Evolutionary conservation across 2,329 filamentous ascomycete genomes (phyloP).

Genomic region (Pseudopithomyces chartarum): DNA sequence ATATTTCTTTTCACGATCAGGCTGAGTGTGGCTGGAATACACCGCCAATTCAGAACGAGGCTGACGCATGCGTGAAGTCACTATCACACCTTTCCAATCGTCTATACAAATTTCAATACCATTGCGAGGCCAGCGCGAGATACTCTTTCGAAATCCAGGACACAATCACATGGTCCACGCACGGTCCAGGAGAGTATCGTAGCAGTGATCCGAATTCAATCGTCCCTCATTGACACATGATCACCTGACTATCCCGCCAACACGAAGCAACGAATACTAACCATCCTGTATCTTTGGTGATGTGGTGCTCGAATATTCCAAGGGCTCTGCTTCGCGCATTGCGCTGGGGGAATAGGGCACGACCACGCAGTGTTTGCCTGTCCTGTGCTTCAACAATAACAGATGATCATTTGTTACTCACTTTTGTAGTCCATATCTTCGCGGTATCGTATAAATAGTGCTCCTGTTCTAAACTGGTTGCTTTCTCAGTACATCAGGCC

Average conservation of each 20-base stretch:
- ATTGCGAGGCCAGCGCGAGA: not conserved
- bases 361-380: not conserved
- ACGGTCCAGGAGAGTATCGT: not conserved
- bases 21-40: not conserved
- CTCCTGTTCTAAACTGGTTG: not conserved
- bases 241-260: not conserved
- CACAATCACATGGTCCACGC: not conserved
- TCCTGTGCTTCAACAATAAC: not conserved
- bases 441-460: no score
- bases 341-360: constrained; percentile 6
- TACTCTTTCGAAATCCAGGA: not conserved
- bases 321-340: constrained; percentile 1
- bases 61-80: no score
- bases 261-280: constrained; percentile 3
- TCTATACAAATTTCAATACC: not conserved
- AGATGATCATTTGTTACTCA: not conserved
- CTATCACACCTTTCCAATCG: no score
- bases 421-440: no score
- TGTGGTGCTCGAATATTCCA: not conserved
- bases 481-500: not conserved
- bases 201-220: not conserved
- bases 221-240: not conserved
- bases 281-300: not conserved
- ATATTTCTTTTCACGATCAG: constrained; percentile 1
- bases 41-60: not conserved